Evolutionary conservation across 2,329 filamentous ascomycete genomes (phyloP).

Genomic region (Phaeoacremonium minimum): DNA sequence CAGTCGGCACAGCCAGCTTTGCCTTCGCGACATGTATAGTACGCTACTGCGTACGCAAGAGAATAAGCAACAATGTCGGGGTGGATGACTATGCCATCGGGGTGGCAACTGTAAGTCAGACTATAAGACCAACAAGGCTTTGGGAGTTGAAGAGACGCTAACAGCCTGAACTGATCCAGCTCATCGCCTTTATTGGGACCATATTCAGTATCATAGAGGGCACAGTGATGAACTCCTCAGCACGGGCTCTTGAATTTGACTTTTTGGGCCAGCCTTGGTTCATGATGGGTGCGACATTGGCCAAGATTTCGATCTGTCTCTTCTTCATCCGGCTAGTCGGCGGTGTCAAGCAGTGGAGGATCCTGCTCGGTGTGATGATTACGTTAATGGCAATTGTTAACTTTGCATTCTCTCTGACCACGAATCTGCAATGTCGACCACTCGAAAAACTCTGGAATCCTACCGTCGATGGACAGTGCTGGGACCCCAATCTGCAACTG

Average conservation of each 20-base stretch:
- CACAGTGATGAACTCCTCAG: conserved; percentile 14
- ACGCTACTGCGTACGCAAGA: conserved; percentile 21
- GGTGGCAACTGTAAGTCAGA: conserved; percentile 25
- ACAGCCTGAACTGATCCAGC: no score
- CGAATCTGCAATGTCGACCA: conserved; percentile 30
- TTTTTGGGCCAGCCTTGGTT: conserved; percentile 30
- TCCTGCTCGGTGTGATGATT: conserved; percentile 22
- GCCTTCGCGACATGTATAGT: conserved; percentile 26
- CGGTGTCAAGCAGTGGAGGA: conserved; percentile 21
- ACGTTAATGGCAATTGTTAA: conserved; percentile 25
- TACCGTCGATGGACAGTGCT: conserved; percentile 21
- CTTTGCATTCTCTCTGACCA: conserved; percentile 23
- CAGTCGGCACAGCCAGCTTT: conserved; percentile 23
- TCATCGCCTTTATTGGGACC: conserved; percentile 26
- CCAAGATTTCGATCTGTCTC: conserved; percentile 31
- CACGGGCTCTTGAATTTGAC: conserved; percentile 24
- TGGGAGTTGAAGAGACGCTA: no score
- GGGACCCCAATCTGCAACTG: conserved; percentile 22
- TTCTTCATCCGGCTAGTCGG: conserved; percentile 25
- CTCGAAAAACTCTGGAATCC: conserved; percentile 30
- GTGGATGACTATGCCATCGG: conserved; percentile 28
- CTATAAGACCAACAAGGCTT: no score
- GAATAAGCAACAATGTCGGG: conserved; percentile 18
- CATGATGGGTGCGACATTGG: conserved; percentile 25
- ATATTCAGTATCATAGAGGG: conserved; percentile 28